Base-by-base conservation (phyloP, 495 filamentous ascomycete genomes). In the Aspergillus incahuasiensis region DNA sequence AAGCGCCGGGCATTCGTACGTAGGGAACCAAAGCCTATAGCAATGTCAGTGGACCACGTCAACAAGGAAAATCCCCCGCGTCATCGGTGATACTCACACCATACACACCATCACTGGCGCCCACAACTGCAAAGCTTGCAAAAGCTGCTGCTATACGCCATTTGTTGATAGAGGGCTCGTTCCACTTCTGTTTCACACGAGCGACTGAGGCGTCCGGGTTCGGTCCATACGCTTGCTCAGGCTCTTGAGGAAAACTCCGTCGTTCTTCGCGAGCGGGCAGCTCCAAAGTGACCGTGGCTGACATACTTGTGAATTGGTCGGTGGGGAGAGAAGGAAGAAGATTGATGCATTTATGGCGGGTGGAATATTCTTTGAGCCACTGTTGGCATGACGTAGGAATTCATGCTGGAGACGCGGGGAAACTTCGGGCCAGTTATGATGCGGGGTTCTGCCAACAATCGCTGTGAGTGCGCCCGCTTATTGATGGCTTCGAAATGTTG, bases 21-120 rank as follows among this genome's bases (percentile, higher is more conserved):
- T 67, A 71, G 40, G 68, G 85, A 58, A 87, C 79, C 47, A 88
- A 70, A 62, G 83, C 78, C 79, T 83, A 47, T 5, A 60, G 38
- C 16, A 21, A 45, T 43, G 47, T 56, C 50, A 51, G 51, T 52
- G 56, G 44, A 45, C 46, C 46, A 56, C 54, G 46, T 56, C 20
- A 25, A 56, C 45, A 49, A 24, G 28, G 11, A 28, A 55, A 30
- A 19, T 21, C 30, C 18, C 38, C 19, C 12, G 6, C 16, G n/a
- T 20, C 6, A 18, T 16, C 28, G 13, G 19, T 43, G n/a, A 22
- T 5, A 71, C 80, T 68, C 72, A 86, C 84, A 25, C 87, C 86
- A 56, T 84, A 83, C 5, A 82, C 82, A 25, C 80, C 86, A 69
- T 91, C 88, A 62, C 85, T 90, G 67, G 80, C 74, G 15, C 87